A percentile compares a stretch with the other conserved stretches of the same genome.
Conservation (phyloP, 495 filamentous ascomycete species). For the Talaromyces wortmannii region DNA sequence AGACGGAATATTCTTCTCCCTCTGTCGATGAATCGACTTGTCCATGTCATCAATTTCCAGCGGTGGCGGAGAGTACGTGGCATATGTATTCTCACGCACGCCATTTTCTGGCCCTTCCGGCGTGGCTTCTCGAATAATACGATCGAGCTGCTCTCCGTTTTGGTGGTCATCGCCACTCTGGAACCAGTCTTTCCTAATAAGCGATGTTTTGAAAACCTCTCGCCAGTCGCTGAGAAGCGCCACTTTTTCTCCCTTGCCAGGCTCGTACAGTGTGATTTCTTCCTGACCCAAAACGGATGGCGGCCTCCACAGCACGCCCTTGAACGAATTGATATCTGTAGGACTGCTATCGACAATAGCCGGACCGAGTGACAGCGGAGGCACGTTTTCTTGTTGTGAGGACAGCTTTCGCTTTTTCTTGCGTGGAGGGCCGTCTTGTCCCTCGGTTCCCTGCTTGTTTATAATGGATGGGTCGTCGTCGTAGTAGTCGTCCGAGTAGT, state of each 20-base stretch:
- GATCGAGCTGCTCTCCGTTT: neutral
- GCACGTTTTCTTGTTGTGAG: neutral
- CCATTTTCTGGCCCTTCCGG: neutral
- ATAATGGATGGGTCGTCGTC: conserved; percentile 35
- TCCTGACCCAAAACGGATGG: conserved; percentile 17
- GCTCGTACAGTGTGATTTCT: conserved; percentile 26
- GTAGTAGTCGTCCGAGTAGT: conserved; percentile 44
- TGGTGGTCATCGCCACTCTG: neutral
- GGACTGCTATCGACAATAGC: neutral
- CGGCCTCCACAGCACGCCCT: conserved; percentile 34
- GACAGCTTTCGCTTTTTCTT: conserved; percentile 6
- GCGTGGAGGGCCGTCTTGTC: conserved; percentile 6
- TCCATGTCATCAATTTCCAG: conserved; percentile 1
- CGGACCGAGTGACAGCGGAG: conserved; percentile 1
- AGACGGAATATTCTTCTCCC: neutral
- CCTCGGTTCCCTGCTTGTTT: conserved; percentile 9
- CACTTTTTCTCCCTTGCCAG: conserved; percentile 32
- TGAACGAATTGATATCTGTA: conserved; percentile 24
- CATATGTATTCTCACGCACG: neutral
- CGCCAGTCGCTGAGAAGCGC: conserved; percentile 44
- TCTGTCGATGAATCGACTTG: neutral
- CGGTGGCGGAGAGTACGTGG: conserved; percentile 1
- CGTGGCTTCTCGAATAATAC: neutral
- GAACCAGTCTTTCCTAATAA: conserved; percentile 5
- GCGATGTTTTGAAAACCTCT: conserved; percentile 36